Conservation (phyloP, 164 flowering plant genomes). For the Litsea cubeba region DNA sequence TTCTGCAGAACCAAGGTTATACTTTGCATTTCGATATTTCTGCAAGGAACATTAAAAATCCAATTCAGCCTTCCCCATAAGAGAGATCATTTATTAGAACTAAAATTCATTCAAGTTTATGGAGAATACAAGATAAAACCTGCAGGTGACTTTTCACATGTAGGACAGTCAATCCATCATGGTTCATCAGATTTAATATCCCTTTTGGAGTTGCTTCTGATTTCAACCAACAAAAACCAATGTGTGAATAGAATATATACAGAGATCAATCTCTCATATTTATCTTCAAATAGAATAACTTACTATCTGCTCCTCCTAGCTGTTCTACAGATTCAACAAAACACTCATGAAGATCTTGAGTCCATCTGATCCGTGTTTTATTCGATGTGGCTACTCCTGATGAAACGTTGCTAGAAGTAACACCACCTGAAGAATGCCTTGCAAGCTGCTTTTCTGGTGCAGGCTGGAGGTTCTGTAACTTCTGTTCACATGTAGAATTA, state of each 20-base stretch:
- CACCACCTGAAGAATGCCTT: conserved; percentile 13
- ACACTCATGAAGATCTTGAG: conserved; percentile 78
- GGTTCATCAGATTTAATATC: conserved; percentile 61
- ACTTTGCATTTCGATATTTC: conserved; percentile 88
- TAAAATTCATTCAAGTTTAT: not conserved
- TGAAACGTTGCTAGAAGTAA: conserved; percentile 23
- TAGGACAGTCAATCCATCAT: conserved; percentile 63
- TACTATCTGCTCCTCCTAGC: conserved; percentile 92
- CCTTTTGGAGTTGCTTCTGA: conserved; percentile 82
- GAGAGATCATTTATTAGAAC: not conserved
- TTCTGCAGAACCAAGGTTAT: conserved; percentile 55
- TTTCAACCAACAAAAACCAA: conserved; percentile 8
- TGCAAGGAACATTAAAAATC: conserved; percentile 19
- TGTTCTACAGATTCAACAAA: conserved; percentile 82
- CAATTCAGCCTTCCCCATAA: not conserved
- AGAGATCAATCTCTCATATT: not conserved
- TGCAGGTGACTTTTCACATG: conserved; percentile 86
- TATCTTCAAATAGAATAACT: conserved; percentile 19
- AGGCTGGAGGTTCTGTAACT: conserved; percentile 25
- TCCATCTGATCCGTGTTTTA: conserved; percentile 89
- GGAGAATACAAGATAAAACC: conserved; percentile 20
- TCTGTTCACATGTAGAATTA: conserved; percentile 17
- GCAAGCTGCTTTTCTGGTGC: conserved; percentile 30
- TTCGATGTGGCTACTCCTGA: conserved; percentile 28
- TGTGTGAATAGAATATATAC: not conserved